Evolutionary conservation across 345 rosid species (phyloP).

Genomic region (Ceriops zippeliana): DNA sequence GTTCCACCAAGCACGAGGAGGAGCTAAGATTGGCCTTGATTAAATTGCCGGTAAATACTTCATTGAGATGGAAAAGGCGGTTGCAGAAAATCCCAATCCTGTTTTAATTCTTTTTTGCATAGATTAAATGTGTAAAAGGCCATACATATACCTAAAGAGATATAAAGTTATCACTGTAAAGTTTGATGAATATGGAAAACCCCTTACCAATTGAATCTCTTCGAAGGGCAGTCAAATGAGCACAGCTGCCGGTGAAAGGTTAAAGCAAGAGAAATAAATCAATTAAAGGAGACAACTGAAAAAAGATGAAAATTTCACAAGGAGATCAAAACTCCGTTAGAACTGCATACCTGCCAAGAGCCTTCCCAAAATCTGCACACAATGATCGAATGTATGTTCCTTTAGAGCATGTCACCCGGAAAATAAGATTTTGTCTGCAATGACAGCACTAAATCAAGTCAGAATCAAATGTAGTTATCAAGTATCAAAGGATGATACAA

Average conservation of each 20-base stretch:
- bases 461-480: background rate
- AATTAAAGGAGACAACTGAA: background rate
- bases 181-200: conserved; percentile 9
- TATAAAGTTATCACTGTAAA: background rate
- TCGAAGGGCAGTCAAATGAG: conserved; percentile 89
- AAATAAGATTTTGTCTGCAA: conserved; percentile 84
- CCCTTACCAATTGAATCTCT: conserved; percentile 89
- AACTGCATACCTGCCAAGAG: conserved; percentile 67
- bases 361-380: conserved; percentile 91
- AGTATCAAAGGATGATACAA: no score
- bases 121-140: background rate
- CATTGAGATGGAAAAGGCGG: no score
- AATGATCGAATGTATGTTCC: conserved; percentile 93
- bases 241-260: conserved; percentile 56
- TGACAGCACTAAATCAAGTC: background rate
- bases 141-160: background rate
- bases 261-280: background rate
- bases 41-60: no score
- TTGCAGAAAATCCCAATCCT: no score
- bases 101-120: background rate
- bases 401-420: conserved; percentile 81
- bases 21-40: no score
- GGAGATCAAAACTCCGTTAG: background rate
- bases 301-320: background rate
- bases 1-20: no score